Conservation (phyloP, 164 flowering plant species). For the Sedum album region DNA sequence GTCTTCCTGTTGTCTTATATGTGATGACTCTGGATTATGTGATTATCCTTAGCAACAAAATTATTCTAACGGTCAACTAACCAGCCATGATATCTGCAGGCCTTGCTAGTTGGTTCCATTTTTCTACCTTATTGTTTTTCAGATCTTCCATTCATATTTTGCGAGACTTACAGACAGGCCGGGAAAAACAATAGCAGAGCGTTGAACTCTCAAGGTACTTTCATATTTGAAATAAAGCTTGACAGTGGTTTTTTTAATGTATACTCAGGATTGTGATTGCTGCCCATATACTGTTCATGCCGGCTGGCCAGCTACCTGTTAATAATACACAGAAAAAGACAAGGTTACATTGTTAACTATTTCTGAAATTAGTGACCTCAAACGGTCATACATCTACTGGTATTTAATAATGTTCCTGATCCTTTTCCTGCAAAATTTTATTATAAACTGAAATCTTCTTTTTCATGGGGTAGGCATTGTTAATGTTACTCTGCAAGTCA, state of each 20-base stretch:
- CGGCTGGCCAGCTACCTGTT: neutral
- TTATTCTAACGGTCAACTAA: neutral
- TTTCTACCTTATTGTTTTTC: neutral
- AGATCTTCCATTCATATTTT: neutral
- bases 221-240: too few species aligned
- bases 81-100: neutral
- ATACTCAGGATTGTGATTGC: neutral
- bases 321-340: neutral
- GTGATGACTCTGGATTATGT: neutral
- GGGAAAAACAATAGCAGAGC: too few species aligned
- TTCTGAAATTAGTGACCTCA: neutral
- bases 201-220: neutral
- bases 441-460: neutral
- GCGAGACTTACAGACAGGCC: too few species aligned
- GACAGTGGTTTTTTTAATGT: too few species aligned
- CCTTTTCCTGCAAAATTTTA: neutral
- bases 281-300: neutral
- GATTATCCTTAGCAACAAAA: neutral
- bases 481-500: neutral
- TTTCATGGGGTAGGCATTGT: neutral
- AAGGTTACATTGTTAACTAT: neutral
- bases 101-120: conserved; percentile 7
- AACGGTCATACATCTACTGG: neutral
- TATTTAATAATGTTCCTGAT: neutral
- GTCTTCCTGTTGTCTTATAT: neutral